A percentile compares a stretch with the other conserved stretches of the same genome.
These are phyloP conservation scores for Ramalina intermedia DNA, from an alignment of 495 filamentous ascomycete species.

Conservation along the genomic window DNA sequence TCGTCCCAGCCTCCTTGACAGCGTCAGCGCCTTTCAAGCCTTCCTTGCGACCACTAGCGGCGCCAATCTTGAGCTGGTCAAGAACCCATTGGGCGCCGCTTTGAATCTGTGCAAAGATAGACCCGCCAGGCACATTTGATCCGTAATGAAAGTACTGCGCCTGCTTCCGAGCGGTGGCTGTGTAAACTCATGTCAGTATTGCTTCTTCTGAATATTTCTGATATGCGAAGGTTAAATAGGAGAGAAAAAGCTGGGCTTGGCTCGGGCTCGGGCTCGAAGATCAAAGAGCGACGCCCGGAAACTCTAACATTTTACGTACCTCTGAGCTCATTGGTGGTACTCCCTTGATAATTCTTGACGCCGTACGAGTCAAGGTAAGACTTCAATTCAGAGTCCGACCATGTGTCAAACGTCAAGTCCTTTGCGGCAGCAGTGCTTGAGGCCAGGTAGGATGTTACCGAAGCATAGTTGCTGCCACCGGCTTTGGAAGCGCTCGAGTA, in stretches of 20 bases:
- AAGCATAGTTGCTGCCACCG: constrained; percentile 54
- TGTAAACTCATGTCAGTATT: too few species aligned
- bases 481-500: constrained; percentile 55
- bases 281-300: too few species aligned
- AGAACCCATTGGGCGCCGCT: constrained; percentile 46
- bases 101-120: constrained; percentile 48
- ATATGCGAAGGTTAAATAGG: too few species aligned
- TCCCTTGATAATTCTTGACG: constrained; percentile 56
- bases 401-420: constrained; percentile 58
- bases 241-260: too few species aligned
- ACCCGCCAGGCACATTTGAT: constrained; percentile 48
- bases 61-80: constrained; percentile 44
- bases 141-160: constrained; percentile 67
- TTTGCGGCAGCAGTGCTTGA: constrained; percentile 55
- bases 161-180: constrained; percentile 54
- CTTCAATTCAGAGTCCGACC: constrained; percentile 73
- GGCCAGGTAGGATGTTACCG: constrained; percentile 58
- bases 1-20: constrained; percentile 18
- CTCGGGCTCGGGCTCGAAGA: too few species aligned
- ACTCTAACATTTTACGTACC: too few species aligned
- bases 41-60: constrained; percentile 48
- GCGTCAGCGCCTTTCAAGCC: constrained; percentile 35
- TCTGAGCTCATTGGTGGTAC: constrained; percentile 44
- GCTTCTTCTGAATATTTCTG: too few species aligned
- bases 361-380: constrained; percentile 71